A percentile compares a stretch with the other conserved stretches of the same genome.
phyloP scores from a whole-genome alignment of 495 filamentous ascomycete genomes.

The Lentithecium fluviatile region DNA sequence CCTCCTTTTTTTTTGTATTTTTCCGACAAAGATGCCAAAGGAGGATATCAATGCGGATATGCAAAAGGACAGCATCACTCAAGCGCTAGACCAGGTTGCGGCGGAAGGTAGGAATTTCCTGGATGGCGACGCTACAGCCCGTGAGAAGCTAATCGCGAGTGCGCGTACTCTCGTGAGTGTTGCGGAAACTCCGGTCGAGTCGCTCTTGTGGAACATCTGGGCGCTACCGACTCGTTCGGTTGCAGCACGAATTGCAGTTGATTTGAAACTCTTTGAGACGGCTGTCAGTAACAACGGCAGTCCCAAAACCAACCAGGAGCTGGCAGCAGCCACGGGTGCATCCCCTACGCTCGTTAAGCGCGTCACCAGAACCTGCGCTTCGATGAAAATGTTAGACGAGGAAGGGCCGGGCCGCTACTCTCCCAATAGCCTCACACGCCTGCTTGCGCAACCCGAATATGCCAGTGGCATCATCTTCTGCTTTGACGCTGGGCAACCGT shows the following conservation, averaged over 20 bases:
- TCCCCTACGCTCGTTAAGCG: slow-evolving; percentile 13
- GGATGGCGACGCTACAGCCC: background rate
- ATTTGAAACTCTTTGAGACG: slow-evolving; percentile 2
- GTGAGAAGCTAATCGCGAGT: slow-evolving; percentile 2
- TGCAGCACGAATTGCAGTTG: slow-evolving; percentile 5
- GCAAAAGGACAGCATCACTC: too few species aligned
- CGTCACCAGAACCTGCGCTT: slow-evolving; percentile 3
- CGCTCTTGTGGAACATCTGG: slow-evolving; percentile 17
- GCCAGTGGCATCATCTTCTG: slow-evolving; percentile 4
- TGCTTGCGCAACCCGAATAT: slow-evolving; percentile 4
- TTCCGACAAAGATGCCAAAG: too few species aligned
- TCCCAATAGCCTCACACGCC: background rate
- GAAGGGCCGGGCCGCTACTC: background rate
- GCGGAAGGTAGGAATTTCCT: background rate
- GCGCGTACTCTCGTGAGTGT: slow-evolving; percentile 1
- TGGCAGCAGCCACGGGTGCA: slow-evolving; percentile 3
- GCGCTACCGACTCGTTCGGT: slow-evolving; percentile 1
- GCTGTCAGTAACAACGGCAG: background rate
- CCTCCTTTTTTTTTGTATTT: too few species aligned
- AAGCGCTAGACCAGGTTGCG: background rate
- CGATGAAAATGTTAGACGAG: slow-evolving; percentile 9
- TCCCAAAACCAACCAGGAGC: background rate
- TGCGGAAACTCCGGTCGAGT: slow-evolving; percentile 10
- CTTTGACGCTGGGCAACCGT: background rate
- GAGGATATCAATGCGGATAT: too few species aligned